These are phyloP conservation scores for Epichloe hybrida DNA, from an alignment of 2,329 filamentous ascomycete genomes.

Conservation along the genomic window DNA sequence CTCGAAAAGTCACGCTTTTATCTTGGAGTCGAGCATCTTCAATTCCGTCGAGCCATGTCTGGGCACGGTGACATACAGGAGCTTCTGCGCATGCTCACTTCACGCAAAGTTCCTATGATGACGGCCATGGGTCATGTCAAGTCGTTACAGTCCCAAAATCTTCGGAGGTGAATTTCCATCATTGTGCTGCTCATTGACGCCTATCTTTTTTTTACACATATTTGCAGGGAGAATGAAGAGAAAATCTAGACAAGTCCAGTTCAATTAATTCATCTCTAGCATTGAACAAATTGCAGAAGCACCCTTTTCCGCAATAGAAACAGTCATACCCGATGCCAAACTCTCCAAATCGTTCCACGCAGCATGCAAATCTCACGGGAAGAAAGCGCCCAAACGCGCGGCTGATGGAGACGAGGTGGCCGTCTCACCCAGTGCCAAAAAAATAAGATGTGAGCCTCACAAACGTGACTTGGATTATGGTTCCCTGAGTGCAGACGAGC, in stretches of 20 bases:
- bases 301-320: conserved; percentile 28
- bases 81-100: conserved; percentile 44
- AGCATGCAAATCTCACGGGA: conserved; percentile 40
- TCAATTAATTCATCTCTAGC: conserved; percentile 17
- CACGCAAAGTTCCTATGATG: conserved; percentile 45
- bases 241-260: background rate
- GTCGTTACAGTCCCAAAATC: conserved; percentile 38
- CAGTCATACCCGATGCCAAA: conserved; percentile 34
- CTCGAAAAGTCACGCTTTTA: no score
- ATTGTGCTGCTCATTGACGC: background rate
- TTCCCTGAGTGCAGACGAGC: conserved; percentile 37
- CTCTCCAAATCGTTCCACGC: conserved; percentile 36
- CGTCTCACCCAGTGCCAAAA: conserved; percentile 15
- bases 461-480: conserved; percentile 24
- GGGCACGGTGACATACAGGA: conserved; percentile 47
- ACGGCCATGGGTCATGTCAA: conserved; percentile 46
- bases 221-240: background rate
- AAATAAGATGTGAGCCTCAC: conserved; percentile 19
- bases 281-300: conserved; percentile 42
- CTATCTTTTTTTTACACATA: no score
- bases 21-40: background rate
- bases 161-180: conserved; percentile 36
- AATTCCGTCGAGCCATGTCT: conserved; percentile 29
- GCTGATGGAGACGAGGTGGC: conserved; percentile 8
- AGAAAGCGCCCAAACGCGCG: conserved; percentile 22